Base-by-base conservation (phyloP, 2,329 filamentous ascomycete genomes). In the Aotearoamyces nothofagi region DNA sequence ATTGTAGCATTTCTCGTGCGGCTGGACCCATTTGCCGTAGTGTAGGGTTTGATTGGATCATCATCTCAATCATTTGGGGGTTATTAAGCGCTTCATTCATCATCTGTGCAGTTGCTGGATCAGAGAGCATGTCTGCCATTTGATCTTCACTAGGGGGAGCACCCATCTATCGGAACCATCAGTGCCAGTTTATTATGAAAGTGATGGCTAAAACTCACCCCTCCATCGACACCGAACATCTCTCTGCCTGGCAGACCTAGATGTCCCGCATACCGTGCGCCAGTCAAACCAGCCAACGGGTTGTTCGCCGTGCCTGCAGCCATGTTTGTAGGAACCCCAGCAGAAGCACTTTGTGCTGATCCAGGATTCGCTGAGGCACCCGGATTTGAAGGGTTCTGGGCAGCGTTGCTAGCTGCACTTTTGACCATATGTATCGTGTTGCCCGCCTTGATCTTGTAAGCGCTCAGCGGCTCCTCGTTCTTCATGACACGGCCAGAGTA, bases 401-500 rank as follows among this genome's bases (percentile, higher is more conserved):
- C 32, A 10, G 37, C 38, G 36, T 50, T 51, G 66, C 86, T 94
- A 35, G 81, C 80, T 24, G 90, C 87, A 50, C 84, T 92, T 63
- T 92, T 94, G 46, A 98, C 90, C 45, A 98, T 69, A 54, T 98
- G 90, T 43, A 98, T 74, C 11, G 87, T 96, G 55, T 96, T 90
- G 39, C 86, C 84, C 39, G 82, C 67, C 64, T 94, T 94, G 55
- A 98, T 86, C 63, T 94, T 96, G 61, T 92, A 92, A 32, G 72
- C 71, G 39, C 66, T 72, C 24, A 98, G 60, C 0, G 79, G 76
- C 45, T 98, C 87, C 34, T 78, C 73, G 52, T 98, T 90, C 62
- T 96, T 98, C 60, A 98, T 73, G 36, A 98, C 87, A 36, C 87
- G 78, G 30, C 90, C 90, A 5, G 87, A 94, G 63, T 96, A 98